phyloP scores from a whole-genome alignment of 2,329 filamentous ascomycete species.

The Alternaria triticina region DNA sequence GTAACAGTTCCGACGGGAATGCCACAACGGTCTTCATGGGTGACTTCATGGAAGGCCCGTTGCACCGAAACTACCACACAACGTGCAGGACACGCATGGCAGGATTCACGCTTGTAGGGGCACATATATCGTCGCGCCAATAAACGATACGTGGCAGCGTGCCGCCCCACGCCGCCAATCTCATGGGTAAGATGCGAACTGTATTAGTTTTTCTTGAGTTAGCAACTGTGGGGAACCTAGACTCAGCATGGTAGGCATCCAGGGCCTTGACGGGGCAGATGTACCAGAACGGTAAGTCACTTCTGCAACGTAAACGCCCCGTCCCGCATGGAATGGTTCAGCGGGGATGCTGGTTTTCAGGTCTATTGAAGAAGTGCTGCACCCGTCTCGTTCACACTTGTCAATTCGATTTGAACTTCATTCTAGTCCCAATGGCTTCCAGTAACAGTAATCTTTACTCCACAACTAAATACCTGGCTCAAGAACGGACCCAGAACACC shows the following conservation, averaged over 20 bases:
- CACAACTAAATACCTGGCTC: constrained; percentile 9
- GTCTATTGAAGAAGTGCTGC: neutral
- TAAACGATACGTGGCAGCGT: neutral
- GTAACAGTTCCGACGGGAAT: neutral
- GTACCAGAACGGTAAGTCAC: neutral
- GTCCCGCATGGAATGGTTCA: neutral
- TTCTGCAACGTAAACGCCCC: neutral
- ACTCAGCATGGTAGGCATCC: neutral
- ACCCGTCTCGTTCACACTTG: neutral
- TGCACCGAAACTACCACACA: neutral
- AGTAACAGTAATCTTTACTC: neutral
- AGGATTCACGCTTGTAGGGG: constrained; percentile 5
- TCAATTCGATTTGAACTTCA: neutral
- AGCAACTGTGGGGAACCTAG: constrained; percentile 1
- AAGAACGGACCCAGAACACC: constrained; percentile 5
- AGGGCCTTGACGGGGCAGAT: neutral
- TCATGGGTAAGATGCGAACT: neutral
- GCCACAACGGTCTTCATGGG: neutral
- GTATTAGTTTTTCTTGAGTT: neutral
- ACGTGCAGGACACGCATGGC: constrained; percentile 1
- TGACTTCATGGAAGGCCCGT: neutral
- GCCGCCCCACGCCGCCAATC: neutral
- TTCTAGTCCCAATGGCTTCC: neutral
- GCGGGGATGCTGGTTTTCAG: neutral
- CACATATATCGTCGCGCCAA: neutral